Evolutionary conservation across 495 filamentous ascomycete species (phyloP).

Genomic region (Hypoxylon subgilvum): DNA sequence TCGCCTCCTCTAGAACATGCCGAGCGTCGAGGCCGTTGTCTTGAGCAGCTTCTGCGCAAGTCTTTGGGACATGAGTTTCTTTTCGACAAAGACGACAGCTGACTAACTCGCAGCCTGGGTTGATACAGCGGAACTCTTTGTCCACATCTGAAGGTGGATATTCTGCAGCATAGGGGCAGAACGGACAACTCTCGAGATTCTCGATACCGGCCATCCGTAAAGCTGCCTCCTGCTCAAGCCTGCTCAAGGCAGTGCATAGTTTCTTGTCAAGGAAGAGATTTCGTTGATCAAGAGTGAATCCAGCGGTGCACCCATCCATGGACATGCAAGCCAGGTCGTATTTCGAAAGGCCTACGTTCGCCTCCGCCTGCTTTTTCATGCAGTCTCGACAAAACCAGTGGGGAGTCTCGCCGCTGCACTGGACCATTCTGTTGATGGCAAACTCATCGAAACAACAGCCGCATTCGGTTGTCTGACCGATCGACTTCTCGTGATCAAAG

Average conservation of each 20-base stretch:
- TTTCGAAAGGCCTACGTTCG: slow-evolving; percentile 66
- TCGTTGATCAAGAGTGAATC: slow-evolving; percentile 55
- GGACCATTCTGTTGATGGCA: slow-evolving; percentile 68
- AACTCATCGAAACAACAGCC: slow-evolving; percentile 73
- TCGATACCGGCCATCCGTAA: slow-evolving; percentile 70
- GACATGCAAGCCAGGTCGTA: slow-evolving; percentile 65
- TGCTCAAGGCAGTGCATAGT: slow-evolving; percentile 62
- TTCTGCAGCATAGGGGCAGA: slow-evolving; percentile 80
- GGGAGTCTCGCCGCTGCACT: slow-evolving; percentile 61
- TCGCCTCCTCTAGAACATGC: slow-evolving; percentile 79
- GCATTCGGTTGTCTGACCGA: slow-evolving; percentile 65
- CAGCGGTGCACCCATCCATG: slow-evolving; percentile 50
- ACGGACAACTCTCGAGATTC: slow-evolving; percentile 74
- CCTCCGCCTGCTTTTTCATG: slow-evolving; percentile 66
- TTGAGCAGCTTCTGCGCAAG: slow-evolving; percentile 71
- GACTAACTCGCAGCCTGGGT: slow-evolving; percentile 66
- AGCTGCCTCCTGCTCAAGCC: slow-evolving; percentile 70
- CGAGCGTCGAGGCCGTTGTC: slow-evolving; percentile 62
- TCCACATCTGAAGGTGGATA: slow-evolving; percentile 70
- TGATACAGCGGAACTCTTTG: slow-evolving; percentile 75
- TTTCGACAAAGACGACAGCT: slow-evolving; percentile 77
- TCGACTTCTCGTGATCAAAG: slow-evolving; percentile 49
- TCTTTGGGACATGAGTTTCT: slow-evolving; percentile 75
- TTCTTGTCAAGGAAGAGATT: slow-evolving; percentile 64
- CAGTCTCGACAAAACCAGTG: slow-evolving; percentile 74